Percentiles rank a stretch among this genome's conserved stretches.
These are phyloP conservation scores for Nicotiana sylvestris DNA, from an alignment of 257 asterid genomes.

Conservation along the genomic window DNA sequence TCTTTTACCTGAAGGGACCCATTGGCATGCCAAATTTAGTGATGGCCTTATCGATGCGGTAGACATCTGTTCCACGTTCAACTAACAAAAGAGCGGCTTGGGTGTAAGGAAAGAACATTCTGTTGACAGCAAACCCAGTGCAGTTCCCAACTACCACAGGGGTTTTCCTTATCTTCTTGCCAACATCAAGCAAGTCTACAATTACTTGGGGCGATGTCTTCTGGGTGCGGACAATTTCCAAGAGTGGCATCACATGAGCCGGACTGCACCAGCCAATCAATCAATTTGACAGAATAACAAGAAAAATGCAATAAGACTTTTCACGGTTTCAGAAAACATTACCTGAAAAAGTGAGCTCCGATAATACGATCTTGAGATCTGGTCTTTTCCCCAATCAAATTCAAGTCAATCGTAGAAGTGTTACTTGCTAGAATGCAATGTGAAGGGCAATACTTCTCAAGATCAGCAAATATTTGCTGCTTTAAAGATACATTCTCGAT, in stretches of 20 bases:
- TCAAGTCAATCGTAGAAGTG: constrained; percentile 91
- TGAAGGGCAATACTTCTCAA: constrained; percentile 83
- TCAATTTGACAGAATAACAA: background rate
- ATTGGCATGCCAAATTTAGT: constrained; percentile 97
- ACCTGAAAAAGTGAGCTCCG: constrained; percentile 99
- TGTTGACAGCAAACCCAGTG: constrained; percentile 98
- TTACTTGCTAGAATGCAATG: constrained; percentile 93
- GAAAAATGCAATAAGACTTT: background rate
- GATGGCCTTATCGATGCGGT: constrained; percentile 67
- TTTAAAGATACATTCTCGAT: constrained; percentile 82
- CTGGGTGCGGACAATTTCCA: constrained; percentile 89
- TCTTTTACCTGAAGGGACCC: constrained; percentile 90
- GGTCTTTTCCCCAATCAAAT: constrained; percentile 83
- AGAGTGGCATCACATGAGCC: constrained; percentile 98
- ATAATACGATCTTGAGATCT: constrained; percentile 83
- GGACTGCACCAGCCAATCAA: constrained; percentile 54
- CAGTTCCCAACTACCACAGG: constrained; percentile 98
- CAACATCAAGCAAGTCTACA: constrained; percentile 79
- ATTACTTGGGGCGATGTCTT: constrained; percentile 89
- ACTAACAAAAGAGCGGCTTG: constrained; percentile 90
- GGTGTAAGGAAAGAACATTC: constrained; percentile 96
- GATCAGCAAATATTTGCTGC: constrained; percentile 92
- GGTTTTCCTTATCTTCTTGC: constrained; percentile 91
- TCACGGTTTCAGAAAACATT: background rate
- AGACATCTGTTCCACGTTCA: constrained; percentile 83